These are phyloP conservation scores for Talaromyces marneffei DNA, from an alignment of 2,329 filamentous ascomycete species.

Conservation along the genomic window DNA sequence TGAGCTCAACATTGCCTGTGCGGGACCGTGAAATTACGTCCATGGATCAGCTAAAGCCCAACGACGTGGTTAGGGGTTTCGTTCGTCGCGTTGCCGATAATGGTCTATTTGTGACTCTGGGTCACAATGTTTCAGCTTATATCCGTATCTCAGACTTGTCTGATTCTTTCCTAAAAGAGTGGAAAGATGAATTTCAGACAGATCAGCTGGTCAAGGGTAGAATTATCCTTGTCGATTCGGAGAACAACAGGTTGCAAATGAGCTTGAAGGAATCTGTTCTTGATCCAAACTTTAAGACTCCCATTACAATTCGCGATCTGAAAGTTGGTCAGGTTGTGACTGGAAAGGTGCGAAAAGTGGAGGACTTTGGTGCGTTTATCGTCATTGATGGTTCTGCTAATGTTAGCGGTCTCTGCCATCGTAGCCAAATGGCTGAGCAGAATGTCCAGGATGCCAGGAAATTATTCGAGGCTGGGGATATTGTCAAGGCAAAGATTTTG, in stretches of 20 bases:
- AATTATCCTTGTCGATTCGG: constrained; percentile 64
- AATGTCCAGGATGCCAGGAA: constrained; percentile 77
- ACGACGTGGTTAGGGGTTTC: constrained; percentile 82
- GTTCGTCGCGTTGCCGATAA: constrained; percentile 85
- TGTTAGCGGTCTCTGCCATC: constrained; percentile 87
- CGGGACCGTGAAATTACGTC: constrained; percentile 73
- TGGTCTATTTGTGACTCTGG: constrained; percentile 79
- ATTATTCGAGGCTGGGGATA: constrained; percentile 82
- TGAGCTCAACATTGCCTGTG: constrained; percentile 77
- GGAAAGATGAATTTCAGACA: constrained; percentile 81
- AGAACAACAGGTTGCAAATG: constrained; percentile 69
- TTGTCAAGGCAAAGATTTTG: constrained; percentile 86
- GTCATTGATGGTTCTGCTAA: constrained; percentile 80
- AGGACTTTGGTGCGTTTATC: constrained; percentile 93
- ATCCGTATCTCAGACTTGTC: constrained; percentile 85
- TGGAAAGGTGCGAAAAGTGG: constrained; percentile 86
- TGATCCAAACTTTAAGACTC: constrained; percentile 69
- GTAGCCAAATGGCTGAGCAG: constrained; percentile 84
- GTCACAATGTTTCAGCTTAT: constrained; percentile 72
- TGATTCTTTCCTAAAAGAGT: constrained; percentile 87
- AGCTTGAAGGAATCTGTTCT: constrained; percentile 81
- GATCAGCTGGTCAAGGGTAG: constrained; percentile 89
- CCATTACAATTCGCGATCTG: constrained; percentile 69
- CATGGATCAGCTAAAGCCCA: constrained; percentile 64
- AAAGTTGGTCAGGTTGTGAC: constrained; percentile 75